These are phyloP conservation scores for Pichia rugopelliculosa DNA, from an alignment of 805 yeast genomes.

Conservation along the genomic window DNA sequence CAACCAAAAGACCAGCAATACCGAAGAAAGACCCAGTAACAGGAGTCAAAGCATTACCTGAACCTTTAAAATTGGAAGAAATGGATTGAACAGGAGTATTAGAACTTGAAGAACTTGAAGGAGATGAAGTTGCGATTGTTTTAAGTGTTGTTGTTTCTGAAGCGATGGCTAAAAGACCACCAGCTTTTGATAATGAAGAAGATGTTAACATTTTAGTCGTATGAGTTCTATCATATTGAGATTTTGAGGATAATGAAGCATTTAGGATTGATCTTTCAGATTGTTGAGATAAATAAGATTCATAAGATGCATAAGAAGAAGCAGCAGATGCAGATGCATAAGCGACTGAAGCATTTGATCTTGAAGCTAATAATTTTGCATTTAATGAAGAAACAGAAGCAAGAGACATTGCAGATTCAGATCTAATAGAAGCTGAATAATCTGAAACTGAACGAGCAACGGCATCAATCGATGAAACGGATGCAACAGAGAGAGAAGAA, in stretches of 20 bases:
- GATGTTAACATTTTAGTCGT: conserved; percentile 4
- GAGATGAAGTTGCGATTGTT: conserved; percentile 4
- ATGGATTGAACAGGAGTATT: conserved; percentile 18
- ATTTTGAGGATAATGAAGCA: conserved; percentile 2
- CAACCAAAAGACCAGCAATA: conserved; percentile 30
- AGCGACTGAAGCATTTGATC: not conserved
- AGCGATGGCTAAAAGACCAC: conserved; percentile 36
- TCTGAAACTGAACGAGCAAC: conserved; percentile 9
- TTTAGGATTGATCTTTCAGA: not conserved
- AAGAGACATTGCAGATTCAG: conserved; percentile 13
- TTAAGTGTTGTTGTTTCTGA: conserved; percentile 21
- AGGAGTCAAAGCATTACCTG: conserved; percentile 26
- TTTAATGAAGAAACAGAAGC: conserved; percentile 17
- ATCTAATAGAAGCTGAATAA: conserved; percentile 11
- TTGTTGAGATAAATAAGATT: not conserved
- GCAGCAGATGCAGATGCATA: conserved; percentile 1
- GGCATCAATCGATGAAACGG: conserved; percentile 14
- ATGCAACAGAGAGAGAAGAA: conserved; percentile 15
- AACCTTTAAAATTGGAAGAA: conserved; percentile 13
- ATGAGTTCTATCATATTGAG: conserved; percentile 9
- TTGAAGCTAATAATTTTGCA: too few species aligned
- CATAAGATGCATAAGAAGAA: conserved; percentile 1
- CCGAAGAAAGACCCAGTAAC: conserved; percentile 28
- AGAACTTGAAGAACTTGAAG: conserved; percentile 27
- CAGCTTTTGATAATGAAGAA: conserved; percentile 27